phyloP scores from a whole-genome alignment of 768 basidiomycete genomes.

The Grammothele lineata region DNA sequence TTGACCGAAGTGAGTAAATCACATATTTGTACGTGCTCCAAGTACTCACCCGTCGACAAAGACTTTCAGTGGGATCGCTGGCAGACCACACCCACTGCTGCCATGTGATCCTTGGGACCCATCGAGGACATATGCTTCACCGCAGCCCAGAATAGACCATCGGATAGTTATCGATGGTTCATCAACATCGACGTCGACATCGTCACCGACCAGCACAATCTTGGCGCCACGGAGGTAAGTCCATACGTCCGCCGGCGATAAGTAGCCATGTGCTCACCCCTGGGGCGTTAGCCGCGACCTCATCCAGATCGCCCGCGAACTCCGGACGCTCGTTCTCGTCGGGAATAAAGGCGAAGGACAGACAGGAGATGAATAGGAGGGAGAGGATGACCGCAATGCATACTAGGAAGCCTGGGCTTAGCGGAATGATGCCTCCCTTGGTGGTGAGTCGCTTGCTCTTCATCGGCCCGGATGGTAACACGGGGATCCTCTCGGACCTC shows the following conservation, averaged over 20 bases:
- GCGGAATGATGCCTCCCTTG: slow-evolving; percentile 23
- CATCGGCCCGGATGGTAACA: not conserved
- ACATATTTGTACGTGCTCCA: not conserved
- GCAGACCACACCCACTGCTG: slow-evolving; percentile 43
- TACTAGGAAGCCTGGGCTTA: slow-evolving; percentile 25
- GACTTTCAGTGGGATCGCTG: slow-evolving; percentile 36
- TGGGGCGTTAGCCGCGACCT: slow-evolving; percentile 37
- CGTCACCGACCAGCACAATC: slow-evolving; percentile 54
- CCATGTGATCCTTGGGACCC: slow-evolving; percentile 46
- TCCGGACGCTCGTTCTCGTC: slow-evolving; percentile 39
- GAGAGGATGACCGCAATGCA: slow-evolving; percentile 40
- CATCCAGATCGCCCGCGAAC: slow-evolving; percentile 37
- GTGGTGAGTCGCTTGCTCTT: slow-evolving; percentile 1
- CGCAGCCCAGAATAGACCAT: slow-evolving; percentile 55
- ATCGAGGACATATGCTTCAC: slow-evolving; percentile 38
- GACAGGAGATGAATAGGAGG: slow-evolving; percentile 42
- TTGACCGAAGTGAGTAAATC: too few species aligned
- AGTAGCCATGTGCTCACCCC: slow-evolving; percentile 33
- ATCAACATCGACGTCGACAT: slow-evolving; percentile 54
- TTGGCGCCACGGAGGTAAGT: slow-evolving; percentile 19
- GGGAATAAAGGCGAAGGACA: slow-evolving; percentile 48
- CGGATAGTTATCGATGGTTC: slow-evolving; percentile 53
- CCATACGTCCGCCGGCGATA: not conserved
- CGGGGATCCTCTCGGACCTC: slow-evolving; percentile 9
- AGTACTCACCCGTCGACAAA: slow-evolving; percentile 46